Evolutionary conservation across 352 stramenopile species (phyloP).

Genomic region (Albugo laibachii): DNA sequence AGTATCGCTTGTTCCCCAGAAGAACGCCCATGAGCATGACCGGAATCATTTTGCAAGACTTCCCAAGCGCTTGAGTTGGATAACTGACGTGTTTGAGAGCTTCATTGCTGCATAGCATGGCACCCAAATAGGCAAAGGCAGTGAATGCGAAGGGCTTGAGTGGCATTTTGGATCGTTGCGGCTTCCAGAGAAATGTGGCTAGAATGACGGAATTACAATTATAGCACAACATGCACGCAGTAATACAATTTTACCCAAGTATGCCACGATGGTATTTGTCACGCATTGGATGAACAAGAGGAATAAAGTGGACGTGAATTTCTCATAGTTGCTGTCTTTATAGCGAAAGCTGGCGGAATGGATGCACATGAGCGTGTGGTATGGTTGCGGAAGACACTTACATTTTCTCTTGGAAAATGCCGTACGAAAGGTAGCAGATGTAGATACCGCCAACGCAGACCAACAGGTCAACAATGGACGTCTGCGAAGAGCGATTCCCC

Average conservation of each 20-base stretch:
- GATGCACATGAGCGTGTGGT: no score
- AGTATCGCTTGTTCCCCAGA: conserved; percentile 84
- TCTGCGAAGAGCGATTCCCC: no score
- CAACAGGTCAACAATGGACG: conserved; percentile 31
- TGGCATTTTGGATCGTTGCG: conserved; percentile 39
- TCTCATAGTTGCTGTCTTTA: conserved; percentile 48
- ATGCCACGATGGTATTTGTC: conserved; percentile 76
- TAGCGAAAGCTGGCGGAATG: conserved; percentile 57
- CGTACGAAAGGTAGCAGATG: conserved; percentile 82
- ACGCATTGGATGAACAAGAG: conserved; percentile 86
- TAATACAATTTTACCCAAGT: conserved; percentile 14
- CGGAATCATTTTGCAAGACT: conserved; percentile 98
- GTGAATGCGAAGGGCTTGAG: conserved; percentile 73
- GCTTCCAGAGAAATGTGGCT: conserved; percentile 73
- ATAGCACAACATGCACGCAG: neutral
- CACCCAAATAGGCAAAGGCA: conserved; percentile 75
- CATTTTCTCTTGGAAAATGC: conserved; percentile 89
- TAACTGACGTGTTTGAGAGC: conserved; percentile 91
- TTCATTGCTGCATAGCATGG: conserved; percentile 85
- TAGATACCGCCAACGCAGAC: conserved; percentile 83
- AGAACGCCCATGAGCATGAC: conserved; percentile 89
- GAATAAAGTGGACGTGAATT: conserved; percentile 84
- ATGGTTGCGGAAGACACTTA: conserved; percentile 11
- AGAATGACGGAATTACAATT: neutral
- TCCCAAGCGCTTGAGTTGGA: conserved; percentile 94